Evolutionary conservation across 164 flowering plant genomes (phyloP), one percentile per base, ranked within the genome.

Genomic region (Saururus chinensis): DNA sequence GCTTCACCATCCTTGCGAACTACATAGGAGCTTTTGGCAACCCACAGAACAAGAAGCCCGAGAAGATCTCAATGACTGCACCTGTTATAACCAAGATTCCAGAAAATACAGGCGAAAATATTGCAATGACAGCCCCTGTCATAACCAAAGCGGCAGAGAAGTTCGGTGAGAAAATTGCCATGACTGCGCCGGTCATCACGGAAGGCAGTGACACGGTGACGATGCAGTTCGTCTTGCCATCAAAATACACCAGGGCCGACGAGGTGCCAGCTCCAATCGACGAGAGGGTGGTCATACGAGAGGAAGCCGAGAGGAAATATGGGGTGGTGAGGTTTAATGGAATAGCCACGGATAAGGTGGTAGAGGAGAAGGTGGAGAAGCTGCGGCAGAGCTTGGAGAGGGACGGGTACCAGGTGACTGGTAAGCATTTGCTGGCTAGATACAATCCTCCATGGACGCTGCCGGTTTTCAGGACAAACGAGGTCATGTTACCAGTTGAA

Each of bases 401-500:
- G 66, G 98, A 92, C 75, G 92, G 96, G 71, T 64, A 57, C 58
- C 80, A 70, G 76, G 78, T 84, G 24, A 59, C 59, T 20, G 95
- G 92, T 51, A 74, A 79, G 51, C 74, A 63, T 64, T 30, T 81
- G 65, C 70, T 91, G 69, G 98, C 81, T 0, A 82, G 98, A 80
- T 91, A 83, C 59, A 91, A 91, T 73, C 95, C 92, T 55, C 95
- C 98, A 0, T 86, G 89, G 88, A 82, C 95, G 0, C 30, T 88
- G 69, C 93, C 93, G 24, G 41, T 76, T 6, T 82, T 86, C 7
- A 80, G 95, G 78, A 84, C 96, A 21, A 91, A 91, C 62, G 96
- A 91, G 68, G 74, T 91, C 62, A 70, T 86, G 85, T 68, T 88
- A 48, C 96, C 95, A 1, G 60, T 91, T 21, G 83, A 81, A 62